Percentiles rank a stretch among this genome's conserved stretches.
These are phyloP conservation scores for Fusarium guadeloupense DNA, from an alignment of 2,329 filamentous ascomycete species.

Conservation along the genomic window DNA sequence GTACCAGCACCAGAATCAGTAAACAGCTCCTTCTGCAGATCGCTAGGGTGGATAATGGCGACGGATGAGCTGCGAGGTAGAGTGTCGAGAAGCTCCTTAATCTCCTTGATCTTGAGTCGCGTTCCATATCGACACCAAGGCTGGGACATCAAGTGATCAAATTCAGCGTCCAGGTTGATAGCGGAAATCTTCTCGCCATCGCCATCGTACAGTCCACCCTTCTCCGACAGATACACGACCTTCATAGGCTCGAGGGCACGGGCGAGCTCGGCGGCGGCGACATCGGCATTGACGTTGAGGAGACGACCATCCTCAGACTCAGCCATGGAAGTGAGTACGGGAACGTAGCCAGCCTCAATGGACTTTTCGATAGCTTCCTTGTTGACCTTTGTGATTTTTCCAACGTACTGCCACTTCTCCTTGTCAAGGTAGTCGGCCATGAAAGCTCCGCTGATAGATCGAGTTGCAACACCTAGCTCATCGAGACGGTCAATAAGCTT, in stretches of 20 bases:
- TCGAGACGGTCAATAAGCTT: slow-evolving; percentile 84
- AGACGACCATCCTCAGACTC: slow-evolving; percentile 92
- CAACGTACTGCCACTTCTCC: slow-evolving; percentile 94
- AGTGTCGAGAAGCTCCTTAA: slow-evolving; percentile 89
- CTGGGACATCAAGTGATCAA: slow-evolving; percentile 89
- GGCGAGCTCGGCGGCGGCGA: slow-evolving; percentile 92
- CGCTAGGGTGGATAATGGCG: slow-evolving; percentile 95
- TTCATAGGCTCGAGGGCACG: slow-evolving; percentile 90
- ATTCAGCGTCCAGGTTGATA: slow-evolving; percentile 98
- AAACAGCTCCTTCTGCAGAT: slow-evolving; percentile 95
- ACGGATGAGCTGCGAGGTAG: slow-evolving; percentile 93
- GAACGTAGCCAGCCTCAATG: slow-evolving; percentile 89
- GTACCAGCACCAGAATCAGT: slow-evolving; percentile 96
- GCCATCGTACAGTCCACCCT: slow-evolving; percentile 94
- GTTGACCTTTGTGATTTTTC: slow-evolving; percentile 93
- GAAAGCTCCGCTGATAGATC: slow-evolving; percentile 92
- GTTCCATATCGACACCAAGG: slow-evolving; percentile 96
- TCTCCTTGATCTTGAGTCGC: slow-evolving; percentile 95
- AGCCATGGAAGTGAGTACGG: slow-evolving; percentile 95
- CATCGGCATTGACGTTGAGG: slow-evolving; percentile 97
- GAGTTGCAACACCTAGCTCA: slow-evolving; percentile 85
- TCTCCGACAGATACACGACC: slow-evolving; percentile 98
- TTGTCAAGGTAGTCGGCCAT: slow-evolving; percentile 94
- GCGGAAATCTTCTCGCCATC: slow-evolving; percentile 94
- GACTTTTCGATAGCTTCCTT: slow-evolving; percentile 89